Conservation (phyloP, 164 flowering plant genomes). For the Santalum album region DNA sequence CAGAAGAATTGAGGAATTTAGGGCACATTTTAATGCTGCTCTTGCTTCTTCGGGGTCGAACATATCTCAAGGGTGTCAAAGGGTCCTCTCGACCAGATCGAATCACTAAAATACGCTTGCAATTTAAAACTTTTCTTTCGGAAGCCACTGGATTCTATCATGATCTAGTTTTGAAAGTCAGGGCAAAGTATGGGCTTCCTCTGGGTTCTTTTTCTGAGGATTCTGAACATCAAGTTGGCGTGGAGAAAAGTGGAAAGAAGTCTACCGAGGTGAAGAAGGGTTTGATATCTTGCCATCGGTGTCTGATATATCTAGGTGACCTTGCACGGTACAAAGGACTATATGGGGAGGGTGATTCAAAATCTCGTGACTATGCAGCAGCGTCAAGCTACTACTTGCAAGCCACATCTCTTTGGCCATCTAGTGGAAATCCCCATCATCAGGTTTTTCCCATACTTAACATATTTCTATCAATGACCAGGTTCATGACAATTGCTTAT, state of each 20-base stretch:
- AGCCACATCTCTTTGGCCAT: conserved; percentile 79
- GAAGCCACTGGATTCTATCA: conserved; percentile 98
- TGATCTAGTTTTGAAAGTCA: conserved; percentile 79
- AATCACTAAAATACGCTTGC: conserved; percentile 56
- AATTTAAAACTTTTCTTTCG: conserved; percentile 79
- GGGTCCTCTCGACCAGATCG: conserved; percentile 53
- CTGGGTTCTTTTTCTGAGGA: conserved; percentile 75
- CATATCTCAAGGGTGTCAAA: conserved; percentile 47
- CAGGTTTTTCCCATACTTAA: conserved; percentile 43
- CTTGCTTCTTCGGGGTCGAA: conserved; percentile 36
- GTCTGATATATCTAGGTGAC: conserved; percentile 92
- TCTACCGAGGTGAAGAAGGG: conserved; percentile 68
- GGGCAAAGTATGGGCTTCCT: conserved; percentile 85
- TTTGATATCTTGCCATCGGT: conserved; percentile 86
- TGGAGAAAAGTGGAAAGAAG: conserved; percentile 57
- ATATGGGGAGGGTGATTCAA: conserved; percentile 83
- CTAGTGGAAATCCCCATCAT: conserved; percentile 97
- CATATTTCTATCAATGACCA: not conserved
- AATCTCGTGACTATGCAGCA: conserved; percentile 67
- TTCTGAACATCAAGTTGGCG: conserved; percentile 33
- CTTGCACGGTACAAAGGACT: conserved; percentile 86
- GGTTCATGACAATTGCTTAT: not conserved
- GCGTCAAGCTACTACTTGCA: conserved; percentile 92
- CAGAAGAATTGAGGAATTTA: conserved; percentile 73
- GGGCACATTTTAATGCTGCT: conserved; percentile 62